Conservation (phyloP, 1,284 basidiomycete species). For the Melampsora abietis-canadensis region DNA sequence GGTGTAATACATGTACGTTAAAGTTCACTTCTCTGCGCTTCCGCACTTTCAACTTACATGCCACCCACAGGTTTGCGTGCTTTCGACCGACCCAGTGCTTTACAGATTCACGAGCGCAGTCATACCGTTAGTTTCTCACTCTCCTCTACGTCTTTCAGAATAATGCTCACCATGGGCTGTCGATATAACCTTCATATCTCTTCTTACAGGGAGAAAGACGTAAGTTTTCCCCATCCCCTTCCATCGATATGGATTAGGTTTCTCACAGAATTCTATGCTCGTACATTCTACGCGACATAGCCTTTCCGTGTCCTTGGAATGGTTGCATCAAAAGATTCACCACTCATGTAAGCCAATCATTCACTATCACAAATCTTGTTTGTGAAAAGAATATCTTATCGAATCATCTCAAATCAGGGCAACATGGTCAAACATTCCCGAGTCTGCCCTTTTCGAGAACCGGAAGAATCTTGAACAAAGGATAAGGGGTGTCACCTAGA, state of each 20-base stretch:
- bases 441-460: conserved; percentile 39
- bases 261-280: neutral
- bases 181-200: neutral
- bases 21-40: neutral
- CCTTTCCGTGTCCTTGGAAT: conserved; percentile 43
- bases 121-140: conserved; percentile 21
- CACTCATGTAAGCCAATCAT: conserved; percentile 26
- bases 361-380: neutral
- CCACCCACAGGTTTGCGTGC: conserved; percentile 23
- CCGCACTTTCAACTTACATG: neutral
- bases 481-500: too few species aligned
- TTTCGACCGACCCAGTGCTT: conserved; percentile 38
- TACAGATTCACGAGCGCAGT: conserved; percentile 41
- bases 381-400: neutral
- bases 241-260: neutral
- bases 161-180: neutral
- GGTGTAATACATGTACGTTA: conserved; percentile 37
- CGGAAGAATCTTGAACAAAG: conserved; percentile 15
- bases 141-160: neutral
- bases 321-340: conserved; percentile 41
- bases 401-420: conserved; percentile 13
- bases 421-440: conserved; percentile 43
- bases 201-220: conserved; percentile 35
- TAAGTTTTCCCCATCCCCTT: neutral
- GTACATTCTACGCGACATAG: neutral